A percentile compares a stretch with the other conserved stretches of the same genome.
phyloP scores from a whole-genome alignment of 352 stramenopile species.

The Globisporangium recalcitrans region DNA sequence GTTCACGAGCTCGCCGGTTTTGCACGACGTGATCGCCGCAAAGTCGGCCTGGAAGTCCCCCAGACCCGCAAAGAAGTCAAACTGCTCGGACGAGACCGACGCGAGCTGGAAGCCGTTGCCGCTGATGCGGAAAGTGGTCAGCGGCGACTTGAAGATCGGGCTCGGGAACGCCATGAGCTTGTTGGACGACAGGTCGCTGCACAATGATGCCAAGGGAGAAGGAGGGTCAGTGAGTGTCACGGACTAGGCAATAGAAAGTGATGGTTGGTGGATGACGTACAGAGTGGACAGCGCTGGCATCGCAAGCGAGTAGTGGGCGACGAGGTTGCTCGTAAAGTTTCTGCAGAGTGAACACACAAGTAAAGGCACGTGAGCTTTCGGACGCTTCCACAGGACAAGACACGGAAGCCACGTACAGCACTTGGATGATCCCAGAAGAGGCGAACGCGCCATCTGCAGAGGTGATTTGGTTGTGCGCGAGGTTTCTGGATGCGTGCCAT shows the following conservation, averaged over 20 bases:
- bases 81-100: slow-evolving; percentile 43
- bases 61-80: slow-evolving; percentile 64
- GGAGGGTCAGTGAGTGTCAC: not conserved
- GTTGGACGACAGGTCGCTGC: slow-evolving; percentile 54
- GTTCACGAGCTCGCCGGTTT: slow-evolving; percentile 40
- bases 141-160: slow-evolving; percentile 40
- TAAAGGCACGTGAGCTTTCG: not conserved
- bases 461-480: slow-evolving; percentile 41
- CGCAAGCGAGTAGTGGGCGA: slow-evolving; percentile 32
- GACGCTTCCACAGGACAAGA: not conserved
- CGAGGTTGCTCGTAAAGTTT: slow-evolving; percentile 44
- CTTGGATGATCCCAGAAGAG: slow-evolving; percentile 25
- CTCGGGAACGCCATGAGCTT: slow-evolving; percentile 37
- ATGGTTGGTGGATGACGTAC: slow-evolving; percentile 23
- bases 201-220: not conserved
- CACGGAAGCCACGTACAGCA: slow-evolving; percentile 29
- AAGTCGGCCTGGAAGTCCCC: slow-evolving; percentile 50
- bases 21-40: slow-evolving; percentile 41
- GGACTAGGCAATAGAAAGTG: not conserved
- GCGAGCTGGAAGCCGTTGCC: slow-evolving; percentile 54
- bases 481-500: slow-evolving; percentile 29
- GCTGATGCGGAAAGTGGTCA: slow-evolving; percentile 43
- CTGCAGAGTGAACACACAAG: slow-evolving; percentile 18
- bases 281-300: slow-evolving; percentile 33
- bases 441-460: slow-evolving; percentile 27